These are phyloP conservation scores for Lanmaoa rubissima DNA, from an alignment of 768 basidiomycete species.

Conservation along the genomic window DNA sequence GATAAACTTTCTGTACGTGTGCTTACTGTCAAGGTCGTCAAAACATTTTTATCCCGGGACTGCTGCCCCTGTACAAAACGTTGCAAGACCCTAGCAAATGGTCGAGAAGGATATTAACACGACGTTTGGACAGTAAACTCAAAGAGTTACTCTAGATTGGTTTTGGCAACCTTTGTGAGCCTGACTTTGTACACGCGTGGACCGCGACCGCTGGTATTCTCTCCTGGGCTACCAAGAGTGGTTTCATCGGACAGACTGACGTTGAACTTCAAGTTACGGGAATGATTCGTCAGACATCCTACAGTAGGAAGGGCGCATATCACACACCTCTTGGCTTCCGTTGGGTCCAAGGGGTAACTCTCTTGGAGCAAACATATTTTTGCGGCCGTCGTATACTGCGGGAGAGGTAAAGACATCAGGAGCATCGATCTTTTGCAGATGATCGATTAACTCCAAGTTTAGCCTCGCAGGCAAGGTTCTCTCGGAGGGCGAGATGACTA, in stretches of 20 bases:
- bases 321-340: conserved; percentile 50
- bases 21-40: conserved; percentile 63
- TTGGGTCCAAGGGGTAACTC: conserved; percentile 57
- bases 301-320: neutral
- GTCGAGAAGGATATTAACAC: conserved; percentile 1
- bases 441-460: conserved; percentile 68
- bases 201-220: conserved; percentile 35
- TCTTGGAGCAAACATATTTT: conserved; percentile 67
- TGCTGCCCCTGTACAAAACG: conserved; percentile 66
- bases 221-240: conserved; percentile 30
- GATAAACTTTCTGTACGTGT: neutral
- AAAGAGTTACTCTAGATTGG: conserved; percentile 50
- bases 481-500: conserved; percentile 67
- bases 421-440: conserved; percentile 55
- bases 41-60: conserved; percentile 62
- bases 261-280: conserved; percentile 48
- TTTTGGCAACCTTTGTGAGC: conserved; percentile 55
- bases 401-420: conserved; percentile 70
- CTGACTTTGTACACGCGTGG: conserved; percentile 69
- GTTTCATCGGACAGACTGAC: conserved; percentile 49
- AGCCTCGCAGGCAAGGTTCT: conserved; percentile 63
- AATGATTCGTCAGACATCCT: conserved; percentile 1
- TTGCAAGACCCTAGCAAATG: conserved; percentile 51
- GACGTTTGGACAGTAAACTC: conserved; percentile 21
- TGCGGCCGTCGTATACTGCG: conserved; percentile 76